Base-by-base conservation (phyloP, 305 asterid species). In the Solanum hybrid region DNA sequence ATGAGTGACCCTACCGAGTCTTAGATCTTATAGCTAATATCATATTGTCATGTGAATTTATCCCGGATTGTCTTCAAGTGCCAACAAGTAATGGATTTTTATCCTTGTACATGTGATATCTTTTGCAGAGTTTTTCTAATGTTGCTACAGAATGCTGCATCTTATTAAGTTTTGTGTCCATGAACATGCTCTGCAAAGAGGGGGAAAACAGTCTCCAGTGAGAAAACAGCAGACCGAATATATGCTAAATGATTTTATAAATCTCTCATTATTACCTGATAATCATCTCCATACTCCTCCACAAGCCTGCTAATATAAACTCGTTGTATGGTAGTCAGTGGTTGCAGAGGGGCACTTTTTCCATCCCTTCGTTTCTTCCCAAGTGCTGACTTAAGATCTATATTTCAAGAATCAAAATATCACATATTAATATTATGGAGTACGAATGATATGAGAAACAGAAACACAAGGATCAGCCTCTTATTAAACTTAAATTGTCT, bases 121-220 rank as follows among this genome's bases (percentile, higher is more conserved):
- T 93, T 91, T 93, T 92, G 97, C 98, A 95, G 31, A 97, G 94
- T 89, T 94, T 97, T 94, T 95, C 94, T 35, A 97, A 92, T 24
- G 98, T 94, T 66, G 96, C 98, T 32, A 96, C 75, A 0, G 99
- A 97, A 85, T 97, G 99, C 90, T 97, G 99, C 99, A 97, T 94
- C 90, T 92, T 91, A 95, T 97, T 96, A 26, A 96, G 92, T 89
- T 95, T 97, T 79, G 90, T 95, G 94, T 97, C 99, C 99, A 91
- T 95, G 95, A 97, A 97, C 99, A 97, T 97, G 92, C 96, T 77
- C 99, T 96, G 97, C 92, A 91, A 77, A 73, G 76, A 79, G 38
- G n/a, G 3, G 5, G 38, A 1, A 29, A 42, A 2, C 17, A 31
- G 76, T 85, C 29, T 31, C 75, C 46, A 20, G 24, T 51, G 26